phyloP scores from a whole-genome alignment of 306 rosid genomes.

The Dicorynia guianensis region DNA sequence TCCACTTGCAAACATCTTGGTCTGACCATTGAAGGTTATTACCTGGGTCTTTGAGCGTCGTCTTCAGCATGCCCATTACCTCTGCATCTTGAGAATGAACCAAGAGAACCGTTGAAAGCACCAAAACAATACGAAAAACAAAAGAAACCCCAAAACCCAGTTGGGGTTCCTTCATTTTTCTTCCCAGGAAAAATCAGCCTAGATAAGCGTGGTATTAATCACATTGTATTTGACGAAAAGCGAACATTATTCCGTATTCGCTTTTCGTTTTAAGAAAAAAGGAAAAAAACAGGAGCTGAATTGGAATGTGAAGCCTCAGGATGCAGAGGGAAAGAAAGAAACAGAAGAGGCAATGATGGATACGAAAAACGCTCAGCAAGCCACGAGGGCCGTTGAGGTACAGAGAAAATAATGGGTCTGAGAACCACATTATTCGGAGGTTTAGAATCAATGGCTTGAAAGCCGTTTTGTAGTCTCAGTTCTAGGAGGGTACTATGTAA shows the following conservation, averaged over 20 bases:
- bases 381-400: neutral
- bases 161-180: slow-evolving; percentile 49
- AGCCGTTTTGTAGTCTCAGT: neutral
- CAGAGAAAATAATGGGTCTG: slow-evolving; percentile 31
- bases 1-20: slow-evolving; percentile 65
- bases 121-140: neutral
- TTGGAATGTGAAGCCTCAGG: slow-evolving; percentile 32
- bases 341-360: slow-evolving; percentile 24
- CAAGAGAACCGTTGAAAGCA: slow-evolving; percentile 7
- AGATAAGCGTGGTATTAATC: slow-evolving; percentile 9
- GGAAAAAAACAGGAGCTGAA: neutral
- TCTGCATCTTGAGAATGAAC: slow-evolving; percentile 49
- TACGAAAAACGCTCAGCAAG: too few relatives aligned
- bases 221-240: neutral
- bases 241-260: neutral
- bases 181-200: neutral
- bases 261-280: slow-evolving; percentile 3
- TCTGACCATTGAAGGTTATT: slow-evolving; percentile 60
- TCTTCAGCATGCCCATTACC: slow-evolving; percentile 56
- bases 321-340: neutral
- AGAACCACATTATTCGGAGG: slow-evolving; percentile 16
- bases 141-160: slow-evolving; percentile 35
- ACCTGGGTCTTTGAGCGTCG: slow-evolving; percentile 39
- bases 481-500: neutral
- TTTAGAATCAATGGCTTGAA: slow-evolving; percentile 36